phyloP scores from a whole-genome alignment of 176 grass and related monocot species.

The Elymus sibiricus region DNA sequence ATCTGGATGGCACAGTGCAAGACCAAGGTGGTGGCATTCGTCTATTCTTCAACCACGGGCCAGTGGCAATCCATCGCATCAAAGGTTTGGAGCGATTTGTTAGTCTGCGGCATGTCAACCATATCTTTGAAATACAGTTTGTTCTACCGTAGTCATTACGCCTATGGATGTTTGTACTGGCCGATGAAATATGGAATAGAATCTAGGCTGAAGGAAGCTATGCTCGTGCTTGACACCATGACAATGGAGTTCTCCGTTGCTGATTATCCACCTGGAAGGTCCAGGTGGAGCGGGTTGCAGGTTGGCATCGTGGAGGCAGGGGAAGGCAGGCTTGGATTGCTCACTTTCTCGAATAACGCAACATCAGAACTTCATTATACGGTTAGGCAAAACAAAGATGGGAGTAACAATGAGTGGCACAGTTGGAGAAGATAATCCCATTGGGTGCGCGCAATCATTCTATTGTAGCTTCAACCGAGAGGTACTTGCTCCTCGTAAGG shows the following conservation, averaged over 20 bases:
- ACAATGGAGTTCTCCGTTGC: too few species aligned
- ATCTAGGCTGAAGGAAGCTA: too few species aligned
- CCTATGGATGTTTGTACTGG: not conserved
- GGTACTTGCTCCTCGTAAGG: not conserved
- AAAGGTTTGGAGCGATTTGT: not conserved
- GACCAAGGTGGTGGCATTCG: not conserved
- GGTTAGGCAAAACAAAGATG: not conserved
- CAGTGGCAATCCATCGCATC: not conserved
- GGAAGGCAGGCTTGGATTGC: not conserved
- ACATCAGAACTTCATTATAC: not conserved
- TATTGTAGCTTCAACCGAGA: not conserved
- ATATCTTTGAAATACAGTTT: not conserved
- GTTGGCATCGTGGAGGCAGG: not conserved
- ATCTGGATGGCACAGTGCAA: not conserved
- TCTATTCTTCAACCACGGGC: not conserved
- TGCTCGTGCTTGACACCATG: too few species aligned
- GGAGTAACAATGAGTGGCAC: not conserved
- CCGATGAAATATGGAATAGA: not conserved
- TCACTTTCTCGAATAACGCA: not conserved
- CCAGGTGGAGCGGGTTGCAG: not conserved
- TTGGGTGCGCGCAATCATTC: not conserved
- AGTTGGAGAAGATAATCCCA: not conserved
- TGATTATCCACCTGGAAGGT: not conserved
- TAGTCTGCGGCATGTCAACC: not conserved
- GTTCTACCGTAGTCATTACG: not conserved